Conservation (phyloP, 306 rosid genomes). For the Quercus engelmannii region DNA sequence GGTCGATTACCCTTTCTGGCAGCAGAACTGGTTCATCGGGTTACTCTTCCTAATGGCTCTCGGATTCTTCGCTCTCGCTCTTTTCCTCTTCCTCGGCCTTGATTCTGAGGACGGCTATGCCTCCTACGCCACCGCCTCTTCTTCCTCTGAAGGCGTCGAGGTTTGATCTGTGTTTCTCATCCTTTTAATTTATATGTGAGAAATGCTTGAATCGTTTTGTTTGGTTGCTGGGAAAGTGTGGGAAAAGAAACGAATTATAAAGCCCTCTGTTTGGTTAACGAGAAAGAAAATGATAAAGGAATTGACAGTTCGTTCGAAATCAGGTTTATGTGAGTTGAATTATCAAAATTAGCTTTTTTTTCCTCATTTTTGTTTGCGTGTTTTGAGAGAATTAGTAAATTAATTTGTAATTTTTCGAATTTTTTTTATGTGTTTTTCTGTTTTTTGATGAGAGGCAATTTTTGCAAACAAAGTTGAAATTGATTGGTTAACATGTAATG, state of each 20-base stretch:
- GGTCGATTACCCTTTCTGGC: constrained; percentile 78
- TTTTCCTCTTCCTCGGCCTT: constrained; percentile 69
- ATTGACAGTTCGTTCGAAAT: background rate
- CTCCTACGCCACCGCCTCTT: constrained; percentile 60
- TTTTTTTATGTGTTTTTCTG: too few species aligned
- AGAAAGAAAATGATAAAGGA: background rate
- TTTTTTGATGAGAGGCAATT: too few species aligned
- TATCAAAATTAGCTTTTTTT: too few species aligned
- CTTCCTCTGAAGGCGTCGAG: constrained; percentile 86
- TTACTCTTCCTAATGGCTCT: constrained; percentile 78
- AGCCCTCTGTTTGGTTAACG: background rate
- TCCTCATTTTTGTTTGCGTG: background rate
- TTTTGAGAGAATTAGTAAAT: background rate
- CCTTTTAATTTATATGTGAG: background rate
- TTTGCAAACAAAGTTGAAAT: too few species aligned
- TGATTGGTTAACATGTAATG: too few species aligned
- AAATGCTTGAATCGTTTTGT: background rate
- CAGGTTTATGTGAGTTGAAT: background rate
- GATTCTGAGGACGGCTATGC: constrained; percentile 52
- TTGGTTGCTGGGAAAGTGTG: background rate
- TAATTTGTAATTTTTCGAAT: too few species aligned
- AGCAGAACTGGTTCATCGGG: constrained; percentile 82
- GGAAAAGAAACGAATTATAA: background rate
- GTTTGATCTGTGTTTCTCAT: constrained; percentile 25
- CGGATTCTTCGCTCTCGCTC: constrained; percentile 67